A percentile compares a stretch with the other conserved stretches of the same genome.
These are phyloP conservation scores for Halophytophthora batemanensis DNA, from an alignment of 352 stramenopile species.

Conservation along the genomic window DNA sequence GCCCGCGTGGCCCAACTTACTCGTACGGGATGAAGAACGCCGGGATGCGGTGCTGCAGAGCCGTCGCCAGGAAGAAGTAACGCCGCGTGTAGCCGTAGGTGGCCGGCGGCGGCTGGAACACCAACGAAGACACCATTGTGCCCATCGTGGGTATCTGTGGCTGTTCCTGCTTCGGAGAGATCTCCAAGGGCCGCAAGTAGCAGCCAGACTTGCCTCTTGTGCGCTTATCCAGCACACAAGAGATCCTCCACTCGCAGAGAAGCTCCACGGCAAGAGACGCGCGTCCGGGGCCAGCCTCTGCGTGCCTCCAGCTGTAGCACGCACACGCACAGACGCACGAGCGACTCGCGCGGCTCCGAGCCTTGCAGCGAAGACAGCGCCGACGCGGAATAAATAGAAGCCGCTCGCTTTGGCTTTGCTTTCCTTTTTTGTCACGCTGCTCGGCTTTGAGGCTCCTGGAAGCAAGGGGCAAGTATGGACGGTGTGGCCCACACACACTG, in stretches of 20 bases:
- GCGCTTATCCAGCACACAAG: too few species aligned
- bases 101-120: conserved; percentile 85
- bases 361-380: too few species aligned
- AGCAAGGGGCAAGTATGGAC: neutral
- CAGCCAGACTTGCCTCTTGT: too few species aligned
- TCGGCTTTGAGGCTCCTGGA: neutral
- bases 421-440: neutral
- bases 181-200: too few species aligned
- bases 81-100: conserved; percentile 77
- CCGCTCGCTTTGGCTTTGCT: neutral
- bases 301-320: neutral
- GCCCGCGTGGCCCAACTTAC: conserved; percentile 30
- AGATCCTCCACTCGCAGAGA: too few species aligned
- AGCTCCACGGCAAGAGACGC: neutral
- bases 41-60: conserved; percentile 87
- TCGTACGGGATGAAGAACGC: conserved; percentile 94
- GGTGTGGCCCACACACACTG: too few species aligned
- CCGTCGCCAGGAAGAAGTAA: conserved; percentile 94
- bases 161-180: too few species aligned
- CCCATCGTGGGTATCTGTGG: conserved; percentile 83
- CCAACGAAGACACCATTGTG: conserved; percentile 70
- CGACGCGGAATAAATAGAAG: neutral
- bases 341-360: neutral
- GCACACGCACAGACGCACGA: neutral
- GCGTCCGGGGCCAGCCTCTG: conserved; percentile 1